Percentiles rank a stretch among this genome's conserved stretches.
phyloP scores from a whole-genome alignment of 306 rosid species.

The Fragaria nilgerrensis region DNA sequence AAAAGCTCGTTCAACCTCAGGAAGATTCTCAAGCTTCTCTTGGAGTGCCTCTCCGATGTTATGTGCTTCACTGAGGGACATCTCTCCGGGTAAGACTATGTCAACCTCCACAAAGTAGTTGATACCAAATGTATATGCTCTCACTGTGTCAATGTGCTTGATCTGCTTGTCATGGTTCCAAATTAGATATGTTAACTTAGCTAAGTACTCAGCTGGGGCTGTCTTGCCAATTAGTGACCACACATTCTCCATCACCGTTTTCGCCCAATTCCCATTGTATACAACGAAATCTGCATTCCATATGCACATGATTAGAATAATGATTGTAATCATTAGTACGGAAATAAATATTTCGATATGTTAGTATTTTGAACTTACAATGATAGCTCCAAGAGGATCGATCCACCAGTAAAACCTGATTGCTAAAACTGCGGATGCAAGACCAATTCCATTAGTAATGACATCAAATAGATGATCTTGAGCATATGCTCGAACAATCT shows the following conservation, averaged over 20 bases:
- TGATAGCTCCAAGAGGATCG: conserved; percentile 77
- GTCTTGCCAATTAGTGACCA: conserved; percentile 76
- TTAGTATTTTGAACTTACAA: conserved; percentile 39
- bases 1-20: conserved; percentile 84
- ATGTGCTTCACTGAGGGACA: conserved; percentile 67
- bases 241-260: conserved; percentile 85
- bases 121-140: conserved; percentile 79
- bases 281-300: conserved; percentile 68
- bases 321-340: neutral
- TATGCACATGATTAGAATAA: neutral
- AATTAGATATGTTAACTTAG: conserved; percentile 75
- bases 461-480: conserved; percentile 94
- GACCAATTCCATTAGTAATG: conserved; percentile 74
- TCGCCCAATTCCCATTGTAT: conserved; percentile 86
- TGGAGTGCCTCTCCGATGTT: conserved; percentile 87
- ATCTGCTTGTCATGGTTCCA: conserved; percentile 84
- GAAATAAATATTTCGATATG: neutral
- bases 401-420: conserved; percentile 88
- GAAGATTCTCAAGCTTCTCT: conserved; percentile 75
- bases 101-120: conserved; percentile 84
- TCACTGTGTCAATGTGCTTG: conserved; percentile 68
- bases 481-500: conserved; percentile 80
- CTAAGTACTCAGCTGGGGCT: conserved; percentile 80
- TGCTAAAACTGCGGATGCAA: conserved; percentile 71
- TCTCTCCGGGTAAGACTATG: conserved; percentile 65